phyloP scores from a whole-genome alignment of 2,329 filamentous ascomycete genomes.

The Geosmithia morbida region DNA sequence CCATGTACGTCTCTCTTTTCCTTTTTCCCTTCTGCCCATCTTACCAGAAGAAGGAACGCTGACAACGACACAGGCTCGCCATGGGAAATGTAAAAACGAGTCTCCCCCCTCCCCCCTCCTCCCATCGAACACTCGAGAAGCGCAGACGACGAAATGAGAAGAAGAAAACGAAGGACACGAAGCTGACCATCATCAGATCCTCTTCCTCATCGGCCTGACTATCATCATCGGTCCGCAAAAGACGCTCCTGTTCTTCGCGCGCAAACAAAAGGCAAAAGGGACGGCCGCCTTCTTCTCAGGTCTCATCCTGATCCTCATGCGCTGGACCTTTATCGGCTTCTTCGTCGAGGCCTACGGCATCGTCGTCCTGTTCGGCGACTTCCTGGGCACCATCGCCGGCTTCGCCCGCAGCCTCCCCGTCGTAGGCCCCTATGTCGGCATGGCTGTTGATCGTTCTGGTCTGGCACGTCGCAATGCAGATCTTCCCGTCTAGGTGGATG shows the following conservation, averaged over 20 bases:
- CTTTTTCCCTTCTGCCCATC: not conserved
- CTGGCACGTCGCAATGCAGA: conserved; percentile 60
- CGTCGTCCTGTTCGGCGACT: conserved; percentile 87
- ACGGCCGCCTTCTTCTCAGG: conserved; percentile 78
- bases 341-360: conserved; percentile 86
- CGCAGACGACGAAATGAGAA: not conserved
- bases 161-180: too few relatives aligned
- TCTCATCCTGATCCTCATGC: conserved; percentile 70
- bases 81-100: conserved; percentile 73
- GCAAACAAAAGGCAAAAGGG: conserved; percentile 82
- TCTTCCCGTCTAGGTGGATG: conserved; percentile 49
- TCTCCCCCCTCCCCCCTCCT: conserved; percentile 2
- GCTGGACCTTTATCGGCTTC: conserved; percentile 89
- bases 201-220: conserved; percentile 92
- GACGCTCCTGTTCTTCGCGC: conserved; percentile 86
- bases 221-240: conserved; percentile 90
- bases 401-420: conserved; percentile 78
- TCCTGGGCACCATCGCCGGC: conserved; percentile 79
- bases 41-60: conserved; percentile 6
- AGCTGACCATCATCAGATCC: conserved; percentile 45
- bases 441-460: conserved; percentile 55
- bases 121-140: conserved; percentile 4
- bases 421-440: conserved; percentile 73
- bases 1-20: conserved; percentile 51
- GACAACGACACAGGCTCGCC: conserved; percentile 75